Conservation (phyloP, 1,284 basidiomycete genomes). For the Erythrobasidium hasegawianum region DNA sequence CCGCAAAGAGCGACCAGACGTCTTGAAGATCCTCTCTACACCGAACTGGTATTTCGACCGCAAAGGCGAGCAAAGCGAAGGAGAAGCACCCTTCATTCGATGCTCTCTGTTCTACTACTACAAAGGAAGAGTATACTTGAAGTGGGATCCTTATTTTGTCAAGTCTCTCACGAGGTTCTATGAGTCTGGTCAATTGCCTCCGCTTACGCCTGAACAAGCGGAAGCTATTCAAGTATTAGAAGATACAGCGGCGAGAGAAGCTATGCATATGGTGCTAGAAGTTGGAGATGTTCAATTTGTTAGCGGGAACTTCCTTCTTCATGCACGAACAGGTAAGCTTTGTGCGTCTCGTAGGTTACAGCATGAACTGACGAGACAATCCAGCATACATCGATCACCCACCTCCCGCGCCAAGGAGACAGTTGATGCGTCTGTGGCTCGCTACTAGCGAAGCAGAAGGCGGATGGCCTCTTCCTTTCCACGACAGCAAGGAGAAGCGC, state of each 20-base stretch:
- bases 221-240: slow-evolving; percentile 52
- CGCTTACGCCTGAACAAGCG: slow-evolving; percentile 46
- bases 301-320: slow-evolving; percentile 41
- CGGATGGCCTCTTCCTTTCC: slow-evolving; percentile 51
- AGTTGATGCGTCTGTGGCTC: slow-evolving; percentile 53
- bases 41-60: slow-evolving; percentile 50
- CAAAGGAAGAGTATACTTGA: slow-evolving; percentile 4
- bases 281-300: slow-evolving; percentile 52
- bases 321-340: neutral
- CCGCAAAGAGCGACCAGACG: slow-evolving; percentile 51
- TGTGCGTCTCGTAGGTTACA: no score
- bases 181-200: slow-evolving; percentile 51
- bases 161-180: slow-evolving; percentile 43
- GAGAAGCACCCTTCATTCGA: slow-evolving; percentile 40
- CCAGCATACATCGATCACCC: slow-evolving; percentile 51
- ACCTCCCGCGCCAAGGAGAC: slow-evolving; percentile 49
- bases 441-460: slow-evolving; percentile 49
- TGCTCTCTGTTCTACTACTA: slow-evolving; percentile 19
- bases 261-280: slow-evolving; percentile 52
- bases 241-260: slow-evolving; percentile 49
- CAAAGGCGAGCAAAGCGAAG: slow-evolving; percentile 51
- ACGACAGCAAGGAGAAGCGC: slow-evolving; percentile 48
- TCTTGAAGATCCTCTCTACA: slow-evolving; percentile 49
- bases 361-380: no score
- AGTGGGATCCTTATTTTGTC: slow-evolving; percentile 46